phyloP scores from a whole-genome alignment of 495 filamentous ascomycete species.

The Apodospora peruviana region DNA sequence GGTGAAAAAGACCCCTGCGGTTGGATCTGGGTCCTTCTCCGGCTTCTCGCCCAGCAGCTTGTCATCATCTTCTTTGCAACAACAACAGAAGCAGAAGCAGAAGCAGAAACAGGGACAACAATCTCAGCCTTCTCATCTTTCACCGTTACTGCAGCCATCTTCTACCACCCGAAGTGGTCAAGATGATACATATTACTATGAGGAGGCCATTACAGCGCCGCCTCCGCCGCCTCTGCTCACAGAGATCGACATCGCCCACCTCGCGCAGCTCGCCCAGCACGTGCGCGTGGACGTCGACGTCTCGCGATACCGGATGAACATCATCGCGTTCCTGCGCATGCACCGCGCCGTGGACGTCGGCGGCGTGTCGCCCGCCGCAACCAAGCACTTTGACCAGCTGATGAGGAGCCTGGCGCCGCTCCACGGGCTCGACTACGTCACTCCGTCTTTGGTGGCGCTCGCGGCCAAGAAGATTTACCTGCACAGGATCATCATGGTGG shows the following conservation, averaged over 20 bases:
- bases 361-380: slow-evolving; percentile 69
- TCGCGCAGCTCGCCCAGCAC: slow-evolving; percentile 25
- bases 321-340: slow-evolving; percentile 75
- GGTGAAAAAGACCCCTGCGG: slow-evolving; percentile 16
- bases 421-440: slow-evolving; percentile 74
- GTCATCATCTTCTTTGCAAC: background rate
- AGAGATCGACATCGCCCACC: slow-evolving; percentile 32
- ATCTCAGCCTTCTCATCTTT: too few relatives aligned
- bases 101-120: slow-evolving; percentile 1
- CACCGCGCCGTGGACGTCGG: slow-evolving; percentile 74
- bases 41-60: background rate
- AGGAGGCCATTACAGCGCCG: background rate
- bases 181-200: background rate
- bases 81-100: background rate
- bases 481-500: slow-evolving; percentile 69
- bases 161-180: too few relatives aligned
- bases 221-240: slow-evolving; percentile 13
- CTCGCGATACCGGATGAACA: slow-evolving; percentile 74
- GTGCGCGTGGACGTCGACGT: slow-evolving; percentile 53
- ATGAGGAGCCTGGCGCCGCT: slow-evolving; percentile 70
- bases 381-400: slow-evolving; percentile 66
- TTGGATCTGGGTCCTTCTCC: background rate
- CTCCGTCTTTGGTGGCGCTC: slow-evolving; percentile 76
- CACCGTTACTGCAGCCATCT: too few relatives aligned
- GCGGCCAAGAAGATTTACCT: slow-evolving; percentile 86